Evolutionary conservation across 805 yeast genomes (phyloP), one percentile per base, ranked within the genome.

Genomic region (Sungouiella blattae): DNA sequence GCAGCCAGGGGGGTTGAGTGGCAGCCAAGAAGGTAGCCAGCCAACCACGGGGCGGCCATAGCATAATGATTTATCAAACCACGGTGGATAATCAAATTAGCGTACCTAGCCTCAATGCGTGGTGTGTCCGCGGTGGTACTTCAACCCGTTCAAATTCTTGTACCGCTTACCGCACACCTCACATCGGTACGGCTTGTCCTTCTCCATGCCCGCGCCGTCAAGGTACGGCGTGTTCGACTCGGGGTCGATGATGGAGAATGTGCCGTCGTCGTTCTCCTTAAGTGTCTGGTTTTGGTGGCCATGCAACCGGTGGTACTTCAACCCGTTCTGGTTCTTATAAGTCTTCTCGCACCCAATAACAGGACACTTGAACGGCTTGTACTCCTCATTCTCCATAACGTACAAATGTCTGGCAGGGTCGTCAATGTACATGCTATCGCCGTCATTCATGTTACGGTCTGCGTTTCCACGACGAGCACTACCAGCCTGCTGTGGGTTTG

Each of bases 341-440:
- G 91, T 89, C 69, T 93, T 93, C 51, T 89, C 97, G 63, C 98
- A 93, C 6, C 98, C 98, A 53, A 88, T 85, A 28, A 93, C 98
- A 0, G 98, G 98, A 67, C 98, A 93, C 59, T 84, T 88, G 68
- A 83, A 93, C 20, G 98, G 98, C 60, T 93, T 82, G 58, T 87
- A 85, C 49, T 89, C 96, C 39, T 86, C 89, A 43, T 80, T 82
- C 62, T 89, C 97, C 69, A 86, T 81, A 22, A 89, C 96, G 56
- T 93, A 91, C 40, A 91, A 65, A 56, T 89, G 93, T 45, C 98
- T 75, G 1, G 97, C 96, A 0, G 98, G 98, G 60, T 93, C 97
- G 62, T 91, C 97, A 32, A 93, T 89, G 60, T 88, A 88, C 69
- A 83, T 81, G 39, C 80, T 80, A 46, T 73, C 77, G 23, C 11